Evolutionary conservation across 371 early-diverging fungal genomes (phyloP), one percentile per base, ranked within the genome.

Genomic region (Mortierella sp.): DNA sequence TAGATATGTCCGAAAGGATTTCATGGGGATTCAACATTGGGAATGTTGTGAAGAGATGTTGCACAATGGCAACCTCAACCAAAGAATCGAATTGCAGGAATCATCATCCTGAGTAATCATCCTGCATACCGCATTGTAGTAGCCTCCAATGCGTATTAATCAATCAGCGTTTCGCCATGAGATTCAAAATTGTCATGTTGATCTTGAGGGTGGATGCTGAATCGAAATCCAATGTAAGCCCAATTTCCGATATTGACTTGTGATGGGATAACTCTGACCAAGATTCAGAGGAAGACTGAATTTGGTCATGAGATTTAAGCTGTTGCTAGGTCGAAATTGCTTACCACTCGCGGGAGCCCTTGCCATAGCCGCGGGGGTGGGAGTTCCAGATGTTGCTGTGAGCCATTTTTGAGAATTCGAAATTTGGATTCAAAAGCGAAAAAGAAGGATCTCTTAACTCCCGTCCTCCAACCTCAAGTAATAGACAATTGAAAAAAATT

Each of bases 301-400:
- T 37, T 43, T 8, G 43, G 26, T 35, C 1, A 43, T 26, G 43
- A 1, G 24, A 26, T 49, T 49, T 64, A 43, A 11, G 1, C 35
- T 26, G 52, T 18, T 16, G 37, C 35, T 16, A 22, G 12, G 45
- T 40, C 39, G 57, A 26, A 30, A 37, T n/a, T 62, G 84, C 86
- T 70, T 90, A 96, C 97, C 99, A 99, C 89, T 96, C 92, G 83
- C 99, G 97, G 86, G 98, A 97, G 85, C 99, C 99, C 92, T 99
- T 99, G 87, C 98, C 98, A 90, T 93, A 98, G 83, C 90, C 89
- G 87, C 95, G 94, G 90, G 98, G 98, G 91, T 93, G 71, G 65
- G 71, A 71, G 94, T 92, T 93, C 96, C 96, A 99, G 86, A 98
- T 96, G 90, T 90, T 90, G 84, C 88, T 91, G 97, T 98, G 98